Evolutionary conservation across 768 basidiomycete species (phyloP), one percentile per base, ranked within the genome.

Genomic region (Pisolithus tinctorius): DNA sequence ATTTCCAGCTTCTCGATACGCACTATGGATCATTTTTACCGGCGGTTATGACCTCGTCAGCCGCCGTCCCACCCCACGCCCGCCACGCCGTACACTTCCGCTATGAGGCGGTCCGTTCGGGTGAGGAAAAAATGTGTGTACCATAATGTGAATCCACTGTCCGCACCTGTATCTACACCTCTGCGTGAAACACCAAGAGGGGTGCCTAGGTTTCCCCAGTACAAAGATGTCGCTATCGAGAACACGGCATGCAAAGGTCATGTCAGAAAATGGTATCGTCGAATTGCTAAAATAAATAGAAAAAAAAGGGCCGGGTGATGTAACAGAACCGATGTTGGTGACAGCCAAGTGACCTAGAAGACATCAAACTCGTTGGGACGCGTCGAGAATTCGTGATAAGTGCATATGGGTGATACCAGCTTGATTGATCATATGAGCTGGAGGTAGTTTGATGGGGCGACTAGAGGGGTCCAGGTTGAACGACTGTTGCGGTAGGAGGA

Each of bases 401-500:
- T 49, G 55, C 38, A 56, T 40, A 49, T 47, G 31, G 49, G 34
- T 37, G 43, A 46, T 45, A 49, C 39, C n/a, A 49, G 23, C 47
- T 60, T 53, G 60, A 53, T 49, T 47, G 65, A 63, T 77, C 74
- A 85, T 61, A 88, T 81, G 62, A 88, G 77, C 68, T 88, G 86
- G 42, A 91, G 78, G 69, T 90, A 91, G 69, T 90, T 90, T 56
- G 88, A 89, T 51, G 88, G 88, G 49, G 86, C 87, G 64, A 90
- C 87, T 90, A 65, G 6, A 13, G 45, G 49, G 46, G 47, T 51
- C 25, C 47, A 54, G 41, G 48, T 60, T 39, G 63, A 51, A 27
- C 30, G 55, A 46, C 14, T 14, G 26, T n/a, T 29, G 17, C 48
- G 27, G 42, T 39, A 6, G 16, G 17, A 14, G 20, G 36, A 37